Conservation (phyloP, 2,329 filamentous ascomycete genomes). For the Exophiala oligosperma region DNA sequence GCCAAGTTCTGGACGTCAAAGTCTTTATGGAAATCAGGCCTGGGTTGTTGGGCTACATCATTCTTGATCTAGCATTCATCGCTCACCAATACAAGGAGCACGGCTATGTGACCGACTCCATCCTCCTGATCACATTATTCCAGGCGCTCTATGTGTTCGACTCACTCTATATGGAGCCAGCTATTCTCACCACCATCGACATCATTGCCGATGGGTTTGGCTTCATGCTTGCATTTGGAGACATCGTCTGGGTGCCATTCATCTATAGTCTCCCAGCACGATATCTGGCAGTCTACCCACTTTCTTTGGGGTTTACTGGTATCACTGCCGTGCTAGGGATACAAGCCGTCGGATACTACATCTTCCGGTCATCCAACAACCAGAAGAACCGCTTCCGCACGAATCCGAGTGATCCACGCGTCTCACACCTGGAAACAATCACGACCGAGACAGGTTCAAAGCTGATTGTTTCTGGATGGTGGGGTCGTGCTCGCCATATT, state of each 20-base stretch:
- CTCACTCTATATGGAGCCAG: slow-evolving; percentile 80
- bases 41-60: slow-evolving; percentile 83
- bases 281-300: slow-evolving; percentile 80
- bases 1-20: slow-evolving; percentile 79
- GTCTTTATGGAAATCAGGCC: slow-evolving; percentile 87
- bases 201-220: slow-evolving; percentile 92
- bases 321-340: slow-evolving; percentile 65
- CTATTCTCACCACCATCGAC: slow-evolving; percentile 91
- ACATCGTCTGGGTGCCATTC: slow-evolving; percentile 91
- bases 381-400: slow-evolving; percentile 95
- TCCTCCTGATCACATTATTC: slow-evolving; percentile 73
- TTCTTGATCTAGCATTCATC: slow-evolving; percentile 80
- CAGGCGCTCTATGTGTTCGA: slow-evolving; percentile 85
- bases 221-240: slow-evolving; percentile 91
- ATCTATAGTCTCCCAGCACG: slow-evolving; percentile 80
- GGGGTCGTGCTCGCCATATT: slow-evolving; percentile 88
- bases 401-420: slow-evolving; percentile 75
- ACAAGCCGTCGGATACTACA: slow-evolving; percentile 74
- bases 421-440: slow-evolving; percentile 81
- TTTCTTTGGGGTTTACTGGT: slow-evolving; percentile 71
- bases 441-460: slow-evolving; percentile 79
- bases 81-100: slow-evolving; percentile 85
- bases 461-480: slow-evolving; percentile 85
- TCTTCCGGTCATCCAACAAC: slow-evolving; percentile 91
- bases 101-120: slow-evolving; percentile 81